Evolutionary conservation across 331 rosid genomes (phyloP).

Genomic region (Rhamnella rubrinervis): DNA sequence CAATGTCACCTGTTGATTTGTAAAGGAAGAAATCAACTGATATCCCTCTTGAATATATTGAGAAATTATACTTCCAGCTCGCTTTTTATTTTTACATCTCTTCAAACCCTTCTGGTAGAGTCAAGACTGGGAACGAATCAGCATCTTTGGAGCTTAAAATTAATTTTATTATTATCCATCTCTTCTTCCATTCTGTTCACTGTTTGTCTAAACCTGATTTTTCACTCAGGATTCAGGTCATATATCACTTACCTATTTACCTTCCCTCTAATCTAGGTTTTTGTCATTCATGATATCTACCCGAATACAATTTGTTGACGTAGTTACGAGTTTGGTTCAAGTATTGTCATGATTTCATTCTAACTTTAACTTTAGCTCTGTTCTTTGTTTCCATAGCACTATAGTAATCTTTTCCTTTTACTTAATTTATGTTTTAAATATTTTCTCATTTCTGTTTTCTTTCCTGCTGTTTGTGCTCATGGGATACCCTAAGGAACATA

Average conservation of each 20-base stretch:
- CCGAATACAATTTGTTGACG: not conserved
- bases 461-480: constrained; percentile 54
- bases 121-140: not conserved
- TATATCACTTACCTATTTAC: not conserved
- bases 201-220: too few relatives aligned
- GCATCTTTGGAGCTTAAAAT: not conserved
- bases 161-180: not conserved
- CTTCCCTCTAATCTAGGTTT: not conserved
- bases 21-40: constrained; percentile 40
- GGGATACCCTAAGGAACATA: constrained; percentile 81
- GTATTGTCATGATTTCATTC: not conserved
- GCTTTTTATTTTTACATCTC: not conserved
- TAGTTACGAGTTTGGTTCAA: not conserved
- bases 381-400: constrained; percentile 9
- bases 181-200: too few relatives aligned
- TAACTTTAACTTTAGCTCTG: not conserved
- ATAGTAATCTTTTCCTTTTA: not conserved
- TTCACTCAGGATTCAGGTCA: too few relatives aligned
- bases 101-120: not conserved
- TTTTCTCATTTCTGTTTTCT: not conserved
- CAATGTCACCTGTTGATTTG: constrained; percentile 28
- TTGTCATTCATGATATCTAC: not conserved
- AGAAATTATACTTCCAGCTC: constrained; percentile 48
- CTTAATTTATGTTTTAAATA: constrained; percentile 3
- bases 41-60: constrained; percentile 62